Evolutionary conservation across 805 yeast species (phyloP).

Genomic region (Lachancea meyersii): DNA sequence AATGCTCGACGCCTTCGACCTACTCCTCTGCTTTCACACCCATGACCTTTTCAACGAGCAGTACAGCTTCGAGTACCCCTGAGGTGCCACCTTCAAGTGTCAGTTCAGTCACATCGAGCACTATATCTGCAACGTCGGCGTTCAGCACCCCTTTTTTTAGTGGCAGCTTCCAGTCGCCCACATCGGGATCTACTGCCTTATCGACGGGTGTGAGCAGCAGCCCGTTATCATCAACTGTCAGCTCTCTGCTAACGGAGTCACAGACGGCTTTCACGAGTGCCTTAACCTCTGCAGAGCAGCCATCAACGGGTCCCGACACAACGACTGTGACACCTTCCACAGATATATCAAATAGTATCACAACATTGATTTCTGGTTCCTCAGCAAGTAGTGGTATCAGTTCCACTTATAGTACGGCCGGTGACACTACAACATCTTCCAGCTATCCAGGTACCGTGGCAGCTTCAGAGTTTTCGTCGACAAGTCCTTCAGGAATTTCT

Average conservation of each 20-base stretch:
- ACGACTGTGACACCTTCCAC: not conserved
- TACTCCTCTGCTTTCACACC: not conserved
- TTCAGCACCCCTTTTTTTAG: not conserved
- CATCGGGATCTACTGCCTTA: not conserved
- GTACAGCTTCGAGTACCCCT: not conserved
- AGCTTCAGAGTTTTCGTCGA: not conserved
- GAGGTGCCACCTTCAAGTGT: not conserved
- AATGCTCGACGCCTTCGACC: not conserved
- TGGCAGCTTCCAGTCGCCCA: not conserved
- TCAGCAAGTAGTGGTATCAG: not conserved
- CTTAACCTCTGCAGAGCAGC: not conserved
- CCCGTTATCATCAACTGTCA: not conserved
- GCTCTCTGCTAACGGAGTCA: not conserved
- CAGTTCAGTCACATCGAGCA: not conserved
- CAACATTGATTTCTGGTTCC: not conserved
- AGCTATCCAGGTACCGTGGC: not conserved
- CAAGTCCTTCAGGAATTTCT: not conserved
- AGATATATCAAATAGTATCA: not conserved
- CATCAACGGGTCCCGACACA: no score
- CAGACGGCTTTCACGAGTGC: not conserved
- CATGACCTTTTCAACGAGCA: not conserved
- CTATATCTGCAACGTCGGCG: not conserved
- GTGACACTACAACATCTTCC: not conserved
- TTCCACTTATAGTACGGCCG: not conserved
- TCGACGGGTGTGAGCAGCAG: not conserved